Evolutionary conservation across 2,329 filamentous ascomycete genomes (phyloP), one percentile per base, ranked within the genome.

Genomic region (Scedosporium apiospermum): DNA sequence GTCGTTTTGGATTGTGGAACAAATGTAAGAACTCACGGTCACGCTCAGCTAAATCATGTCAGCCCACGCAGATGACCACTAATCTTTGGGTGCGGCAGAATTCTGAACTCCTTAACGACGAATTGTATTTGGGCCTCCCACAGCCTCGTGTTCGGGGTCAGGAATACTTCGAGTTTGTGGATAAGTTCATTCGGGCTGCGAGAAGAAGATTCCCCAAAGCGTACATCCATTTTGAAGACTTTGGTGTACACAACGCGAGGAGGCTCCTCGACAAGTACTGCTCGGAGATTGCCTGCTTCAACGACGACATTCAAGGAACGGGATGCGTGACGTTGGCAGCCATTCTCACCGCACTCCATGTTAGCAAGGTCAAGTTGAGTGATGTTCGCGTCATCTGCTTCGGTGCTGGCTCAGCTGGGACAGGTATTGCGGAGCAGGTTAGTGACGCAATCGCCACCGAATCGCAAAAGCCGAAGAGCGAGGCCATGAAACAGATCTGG

Each of bases 301-400:
- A 96, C 69, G 92, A 96, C 64, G 91, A 96, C 71, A 87, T 96
- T 0, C 91, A 96, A 72, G 92, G 91, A 1, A 96, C 92, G 0
- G 92, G 91, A 0, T 93, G 90, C 64, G 91, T 96, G 1, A 93
- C 92, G 0, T 81, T 96, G 0, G 91, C 91, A 0, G 91, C 89
- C 1, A 87, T 96, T 65, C 86, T 91, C 77, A 85, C 91, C 0
- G 91, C 84, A 0, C 77, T 93, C 6, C 84, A 90, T 64, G 86
- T 93, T 6, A 86, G 81, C 64, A 80, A 85, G 2, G 76, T 87
- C 61, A 84, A 87, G 61, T 77, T 96, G 49, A 75, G 78, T 7
- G 90, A 96, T 64, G 74, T 90, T 14, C 82, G 87, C 34, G 80
- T 95, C 63, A 81, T 96, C 0, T 76, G 93, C 41, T 96, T 93